phyloP scores from a whole-genome alignment of 805 yeast species.

The Kazachstania taianensis region DNA sequence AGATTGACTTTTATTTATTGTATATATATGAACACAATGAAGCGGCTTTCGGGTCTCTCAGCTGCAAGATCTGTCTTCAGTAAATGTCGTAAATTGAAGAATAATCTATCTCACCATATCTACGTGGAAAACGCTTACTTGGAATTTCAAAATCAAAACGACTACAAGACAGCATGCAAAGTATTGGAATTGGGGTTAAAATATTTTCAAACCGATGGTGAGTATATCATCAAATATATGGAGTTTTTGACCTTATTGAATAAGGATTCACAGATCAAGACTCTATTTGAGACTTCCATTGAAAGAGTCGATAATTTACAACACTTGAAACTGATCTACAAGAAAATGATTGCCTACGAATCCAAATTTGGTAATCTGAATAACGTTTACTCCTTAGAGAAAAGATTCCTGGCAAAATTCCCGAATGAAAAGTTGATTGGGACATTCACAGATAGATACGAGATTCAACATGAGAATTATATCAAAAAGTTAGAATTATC shows the following conservation, averaged over 20 bases:
- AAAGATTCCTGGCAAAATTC: conserved; percentile 54
- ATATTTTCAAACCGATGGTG: conserved; percentile 40
- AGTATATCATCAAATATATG: conserved; percentile 58
- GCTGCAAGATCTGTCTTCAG: conserved; percentile 68
- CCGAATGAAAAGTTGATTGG: conserved; percentile 41
- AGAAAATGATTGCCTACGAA: conserved; percentile 57
- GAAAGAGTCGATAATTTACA: conserved; percentile 33
- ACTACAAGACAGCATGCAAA: conserved; percentile 57
- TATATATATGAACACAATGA: conserved; percentile 59
- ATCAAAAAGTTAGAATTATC: conserved; percentile 28
- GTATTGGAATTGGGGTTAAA: conserved; percentile 75
- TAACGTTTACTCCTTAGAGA: conserved; percentile 56
- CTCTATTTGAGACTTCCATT: conserved; percentile 69
- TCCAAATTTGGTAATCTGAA: conserved; percentile 58
- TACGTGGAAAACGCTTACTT: conserved; percentile 74
- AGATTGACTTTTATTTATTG: conserved; percentile 55
- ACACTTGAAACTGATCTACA: conserved; percentile 39
- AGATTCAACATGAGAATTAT: conserved; percentile 28
- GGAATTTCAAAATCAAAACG: conserved; percentile 60
- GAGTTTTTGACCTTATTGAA: conserved; percentile 59
- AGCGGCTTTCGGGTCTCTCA: conserved; percentile 54
- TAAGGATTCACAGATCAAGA: conserved; percentile 66
- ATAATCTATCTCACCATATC: conserved; percentile 56
- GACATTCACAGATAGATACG: conserved; percentile 31
- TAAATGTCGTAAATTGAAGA: conserved; percentile 51